phyloP scores from a whole-genome alignment of 2,329 filamentous ascomycete species.

The Xylariales sp. region DNA sequence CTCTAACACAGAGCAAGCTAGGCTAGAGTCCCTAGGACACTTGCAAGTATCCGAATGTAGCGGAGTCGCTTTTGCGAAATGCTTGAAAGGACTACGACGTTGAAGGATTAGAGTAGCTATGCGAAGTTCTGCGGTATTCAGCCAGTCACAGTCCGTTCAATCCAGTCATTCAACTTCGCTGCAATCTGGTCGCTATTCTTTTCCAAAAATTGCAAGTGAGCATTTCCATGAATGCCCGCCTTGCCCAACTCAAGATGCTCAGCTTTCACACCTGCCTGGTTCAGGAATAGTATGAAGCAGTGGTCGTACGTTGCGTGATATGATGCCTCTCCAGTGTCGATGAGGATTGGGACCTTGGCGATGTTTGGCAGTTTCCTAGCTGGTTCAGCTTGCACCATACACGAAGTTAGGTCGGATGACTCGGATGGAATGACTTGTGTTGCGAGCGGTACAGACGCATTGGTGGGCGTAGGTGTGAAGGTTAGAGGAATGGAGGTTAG shows the following conservation, averaged over 20 bases:
- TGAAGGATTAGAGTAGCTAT: no score
- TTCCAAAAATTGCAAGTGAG: slow-evolving; percentile 9
- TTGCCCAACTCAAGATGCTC: slow-evolving; percentile 8
- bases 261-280: slow-evolving; percentile 11
- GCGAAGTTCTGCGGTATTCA: neutral
- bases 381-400: slow-evolving; percentile 9
- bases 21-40: no score
- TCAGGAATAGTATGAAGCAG: slow-evolving; percentile 10
- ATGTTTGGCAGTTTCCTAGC: slow-evolving; percentile 8
- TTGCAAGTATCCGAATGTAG: no score
- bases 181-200: slow-evolving; percentile 9
- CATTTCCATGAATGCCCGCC: slow-evolving; percentile 7
- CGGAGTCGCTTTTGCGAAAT: no score
- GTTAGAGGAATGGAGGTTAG: slow-evolving; percentile 24
- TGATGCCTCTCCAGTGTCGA: slow-evolving; percentile 12
- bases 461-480: slow-evolving; percentile 19
- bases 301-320: slow-evolving; percentile 15
- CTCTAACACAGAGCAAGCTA: no score
- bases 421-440: slow-evolving; percentile 1
- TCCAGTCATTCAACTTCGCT: slow-evolving; percentile 7
- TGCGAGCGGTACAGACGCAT: slow-evolving; percentile 13
- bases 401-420: slow-evolving; percentile 2
- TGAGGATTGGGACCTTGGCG: slow-evolving; percentile 7
- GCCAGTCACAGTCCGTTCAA: neutral
- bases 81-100: no score